Percentiles rank a stretch among this genome's conserved stretches.
Conservation (phyloP, 2,329 filamentous ascomycete species). For the Phaeophleospora eucalypticola region DNA sequence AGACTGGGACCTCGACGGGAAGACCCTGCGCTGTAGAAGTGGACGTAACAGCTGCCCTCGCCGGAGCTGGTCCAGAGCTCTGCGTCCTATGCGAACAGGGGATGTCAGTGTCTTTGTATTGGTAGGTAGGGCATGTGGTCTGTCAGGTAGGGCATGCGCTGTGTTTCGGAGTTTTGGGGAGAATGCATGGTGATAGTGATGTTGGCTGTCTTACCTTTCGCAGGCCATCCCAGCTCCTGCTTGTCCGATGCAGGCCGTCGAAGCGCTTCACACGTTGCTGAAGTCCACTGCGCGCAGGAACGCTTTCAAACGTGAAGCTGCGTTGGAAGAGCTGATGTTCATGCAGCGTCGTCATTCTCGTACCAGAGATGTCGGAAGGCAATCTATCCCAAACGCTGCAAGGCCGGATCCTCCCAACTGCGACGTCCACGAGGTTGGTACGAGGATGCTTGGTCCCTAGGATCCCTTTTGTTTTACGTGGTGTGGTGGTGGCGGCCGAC, state of each 20-base stretch:
- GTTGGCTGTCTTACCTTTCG: slow-evolving; percentile 18
- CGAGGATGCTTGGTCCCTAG: neutral
- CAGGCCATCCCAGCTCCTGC: slow-evolving; percentile 16
- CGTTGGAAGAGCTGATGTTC: neutral
- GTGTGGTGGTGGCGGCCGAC: neutral
- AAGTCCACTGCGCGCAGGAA: neutral
- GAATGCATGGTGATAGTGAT: too few species aligned
- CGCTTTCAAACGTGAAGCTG: slow-evolving; percentile 1
- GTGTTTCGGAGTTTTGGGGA: too few species aligned
- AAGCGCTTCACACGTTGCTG: slow-evolving; percentile 10
- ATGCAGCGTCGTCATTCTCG: neutral
- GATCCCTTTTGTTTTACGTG: neutral
- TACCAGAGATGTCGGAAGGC: neutral
- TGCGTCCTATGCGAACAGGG: slow-evolving; percentile 52
- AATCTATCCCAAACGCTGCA: neutral
- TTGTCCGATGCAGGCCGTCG: slow-evolving; percentile 16
- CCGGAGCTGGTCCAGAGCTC: slow-evolving; percentile 67
- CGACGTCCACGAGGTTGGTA: neutral
- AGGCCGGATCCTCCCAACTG: neutral
- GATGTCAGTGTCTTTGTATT: neutral
- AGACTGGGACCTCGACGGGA: slow-evolving; percentile 66
- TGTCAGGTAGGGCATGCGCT: too few species aligned
- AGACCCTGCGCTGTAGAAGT: slow-evolving; percentile 63
- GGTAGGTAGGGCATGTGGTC: too few species aligned
- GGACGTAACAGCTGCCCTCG: slow-evolving; percentile 65